Evolutionary conservation across 148 eudicot genomes (phyloP), one percentile per base, ranked within the genome.

Genomic region (Euryodendron excelsum): DNA sequence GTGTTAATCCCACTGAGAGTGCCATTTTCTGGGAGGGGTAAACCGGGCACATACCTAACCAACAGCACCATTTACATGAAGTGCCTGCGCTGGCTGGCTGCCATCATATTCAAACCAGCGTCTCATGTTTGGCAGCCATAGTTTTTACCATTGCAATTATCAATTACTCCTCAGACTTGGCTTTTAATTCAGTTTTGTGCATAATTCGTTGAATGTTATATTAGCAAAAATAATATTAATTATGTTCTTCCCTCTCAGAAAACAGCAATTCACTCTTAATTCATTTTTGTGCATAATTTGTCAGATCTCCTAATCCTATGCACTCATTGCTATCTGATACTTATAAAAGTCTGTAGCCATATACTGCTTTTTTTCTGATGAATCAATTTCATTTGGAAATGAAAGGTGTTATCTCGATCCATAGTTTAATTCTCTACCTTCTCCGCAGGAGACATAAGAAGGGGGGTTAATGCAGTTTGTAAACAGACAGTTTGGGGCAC

Each of bases 361-460:
- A 1, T 71, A 64, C 21, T 18, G 45, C 36, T 21, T 52, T 25
- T 48, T 20, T n/a, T 33, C 30, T 33, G 33, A 48, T 20, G 2
- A 33, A 70, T 44, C 50, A 31, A 33, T 79, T 33, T 61, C 23
- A 62, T 39, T 5, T 72, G 62, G 36, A 33, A 79, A 25, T 48
- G 37, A 45, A 11, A 36, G 50, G 4, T 39, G 58, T 62, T 20
- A 50, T 63, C 45, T 36, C 60, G 45, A 39, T 61, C 39, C 33
- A 4, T 63, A 53, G 27, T 34, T 64, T 53, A 41, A 31, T 34
- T 34, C 18, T 71, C 37, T 75, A 33, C 48, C 61, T 70, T 50
- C 41, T 61, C 56, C 45, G 74, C 80, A 86, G 89, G 76, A 73
- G 66, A 76, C 69, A 69, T 64, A 17, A 74, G 85, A 81, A 68